Evolutionary conservation across 441 rosid species (phyloP), one percentile per base, ranked within the genome.

Genomic region (Bruguiera hainesii): DNA sequence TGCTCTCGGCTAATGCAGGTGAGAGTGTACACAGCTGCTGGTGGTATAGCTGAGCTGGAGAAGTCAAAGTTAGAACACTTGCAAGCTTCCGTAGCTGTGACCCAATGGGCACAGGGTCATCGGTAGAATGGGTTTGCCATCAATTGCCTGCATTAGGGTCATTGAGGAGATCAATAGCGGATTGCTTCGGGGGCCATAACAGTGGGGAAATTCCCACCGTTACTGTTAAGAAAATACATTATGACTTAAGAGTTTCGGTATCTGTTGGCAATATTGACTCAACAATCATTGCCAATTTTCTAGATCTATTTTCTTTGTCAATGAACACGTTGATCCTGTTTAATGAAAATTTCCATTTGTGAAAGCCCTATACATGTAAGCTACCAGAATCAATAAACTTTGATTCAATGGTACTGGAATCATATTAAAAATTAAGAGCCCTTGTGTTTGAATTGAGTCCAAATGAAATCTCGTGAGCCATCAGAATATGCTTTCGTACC

Each of bases 61-160:
- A 93, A 82, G 67, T 78, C 97, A 21, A 93, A 91, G 76, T 78
- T 89, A 49, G 98, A 93, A 75, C 91, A 91, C 68, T 72, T 93
- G 51, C 97, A 91, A 74, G 97, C 98, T 0, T 87, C 98, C 3
- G 69, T 87, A 5, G 82, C 83, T 29, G 93, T 90, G 61, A 86
- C 83, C 0, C 86, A 2, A 60, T 57, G 69, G 88, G 79, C 65
- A 67, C 83, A 3, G 94, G 82, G 65, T 73, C 90, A 21, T 72
- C 87, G n/a, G 91, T 79, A 31, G 90, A 89, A 78, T 93, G 98
- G 97, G 85, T 93, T 53, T 89, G 98, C 74, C 91, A 85, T 61
- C 97, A 93, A 67, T 66, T 93, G 61, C 95, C 95, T 4, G 85
- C 94, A 16, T 90, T 97, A 20, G 94, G 93, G 49, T 79, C 95